phyloP scores from a whole-genome alignment of 2,329 filamentous ascomycete species.

The Stagonosporopsis rhizophila region DNA sequence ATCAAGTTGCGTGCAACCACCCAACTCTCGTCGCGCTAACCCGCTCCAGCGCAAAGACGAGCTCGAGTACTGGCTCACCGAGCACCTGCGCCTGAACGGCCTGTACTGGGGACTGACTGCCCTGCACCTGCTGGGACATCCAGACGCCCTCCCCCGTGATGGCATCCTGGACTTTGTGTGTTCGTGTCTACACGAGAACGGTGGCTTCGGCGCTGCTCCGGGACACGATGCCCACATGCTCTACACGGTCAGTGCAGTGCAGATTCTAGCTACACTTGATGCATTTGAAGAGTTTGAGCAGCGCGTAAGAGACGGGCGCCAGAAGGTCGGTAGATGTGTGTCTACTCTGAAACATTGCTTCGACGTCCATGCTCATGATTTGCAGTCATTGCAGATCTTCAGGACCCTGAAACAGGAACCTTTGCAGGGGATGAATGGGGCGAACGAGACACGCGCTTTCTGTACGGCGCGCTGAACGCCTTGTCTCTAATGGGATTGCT shows the following conservation, averaged over 20 bases:
- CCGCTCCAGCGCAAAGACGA: constrained; percentile 79
- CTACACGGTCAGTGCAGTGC: constrained; percentile 92
- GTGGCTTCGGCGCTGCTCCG: constrained; percentile 92
- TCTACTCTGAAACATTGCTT: constrained; percentile 31
- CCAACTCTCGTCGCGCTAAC: constrained; percentile 47
- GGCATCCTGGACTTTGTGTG: constrained; percentile 92
- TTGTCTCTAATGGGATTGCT: constrained; percentile 82
- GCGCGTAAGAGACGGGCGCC: constrained; percentile 70
- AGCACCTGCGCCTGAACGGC: constrained; percentile 93
- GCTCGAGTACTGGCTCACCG: constrained; percentile 96
- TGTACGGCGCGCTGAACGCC: constrained; percentile 89
- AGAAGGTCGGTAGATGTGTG: constrained; percentile 81
- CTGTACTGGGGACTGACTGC: constrained; percentile 96
- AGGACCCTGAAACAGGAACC: constrained; percentile 81
- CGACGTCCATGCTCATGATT: constrained; percentile 31
- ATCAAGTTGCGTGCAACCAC: constrained; percentile 26
- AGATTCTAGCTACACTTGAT: constrained; percentile 87
- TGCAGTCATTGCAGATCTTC: constrained; percentile 78
- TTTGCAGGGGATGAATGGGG: constrained; percentile 97
- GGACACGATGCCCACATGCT: constrained; percentile 96
- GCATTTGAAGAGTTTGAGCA: constrained; percentile 83
- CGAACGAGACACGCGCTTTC: constrained; percentile 91
- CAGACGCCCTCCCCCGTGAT: constrained; percentile 79
- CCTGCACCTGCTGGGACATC: constrained; percentile 81
- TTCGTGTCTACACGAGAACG: constrained; percentile 86